phyloP scores from a whole-genome alignment of 2,329 filamentous ascomycete genomes.

The Colletotrichum somersetense region DNA sequence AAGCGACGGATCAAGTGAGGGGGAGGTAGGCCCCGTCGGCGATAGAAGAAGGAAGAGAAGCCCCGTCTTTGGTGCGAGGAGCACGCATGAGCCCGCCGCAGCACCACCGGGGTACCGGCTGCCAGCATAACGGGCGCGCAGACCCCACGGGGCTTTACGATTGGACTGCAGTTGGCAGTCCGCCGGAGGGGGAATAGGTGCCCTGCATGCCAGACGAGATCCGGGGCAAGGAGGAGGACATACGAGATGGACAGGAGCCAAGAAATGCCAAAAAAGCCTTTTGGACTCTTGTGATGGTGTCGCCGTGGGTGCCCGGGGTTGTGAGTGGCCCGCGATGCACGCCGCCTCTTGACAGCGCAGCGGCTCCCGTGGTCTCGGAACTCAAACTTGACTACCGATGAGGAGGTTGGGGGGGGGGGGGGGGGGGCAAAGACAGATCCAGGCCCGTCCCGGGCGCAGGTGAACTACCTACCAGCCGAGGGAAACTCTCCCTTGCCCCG shows the following conservation, averaged over 20 bases:
- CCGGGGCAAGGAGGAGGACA: slow-evolving; percentile 10
- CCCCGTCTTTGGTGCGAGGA: background rate
- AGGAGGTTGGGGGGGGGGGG: slow-evolving; percentile 25
- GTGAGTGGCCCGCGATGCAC: slow-evolving; percentile 20
- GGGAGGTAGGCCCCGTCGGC: background rate
- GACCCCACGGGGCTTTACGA: background rate
- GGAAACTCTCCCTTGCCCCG: background rate
- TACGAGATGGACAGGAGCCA: slow-evolving; percentile 31
- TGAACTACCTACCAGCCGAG: slow-evolving; percentile 15
- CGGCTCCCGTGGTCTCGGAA: slow-evolving; percentile 39
- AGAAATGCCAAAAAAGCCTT: slow-evolving; percentile 27
- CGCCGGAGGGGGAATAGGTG: background rate
- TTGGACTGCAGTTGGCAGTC: background rate
- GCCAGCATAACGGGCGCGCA: background rate
- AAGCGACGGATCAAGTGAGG: background rate
- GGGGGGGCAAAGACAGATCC: slow-evolving; percentile 2
- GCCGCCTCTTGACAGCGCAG: slow-evolving; percentile 36
- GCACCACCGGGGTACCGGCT: slow-evolving; percentile 9
- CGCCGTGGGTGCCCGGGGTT: slow-evolving; percentile 16
- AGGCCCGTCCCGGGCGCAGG: slow-evolving; percentile 25
- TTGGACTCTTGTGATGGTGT: slow-evolving; percentile 1
- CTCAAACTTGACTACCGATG: slow-evolving; percentile 42
- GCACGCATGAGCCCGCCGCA: background rate
- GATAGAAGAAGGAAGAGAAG: background rate
- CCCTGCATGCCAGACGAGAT: slow-evolving; percentile 23